Conservation (phyloP, 2,329 filamentous ascomycete species). For the Neopestalotiopsis sp. region DNA sequence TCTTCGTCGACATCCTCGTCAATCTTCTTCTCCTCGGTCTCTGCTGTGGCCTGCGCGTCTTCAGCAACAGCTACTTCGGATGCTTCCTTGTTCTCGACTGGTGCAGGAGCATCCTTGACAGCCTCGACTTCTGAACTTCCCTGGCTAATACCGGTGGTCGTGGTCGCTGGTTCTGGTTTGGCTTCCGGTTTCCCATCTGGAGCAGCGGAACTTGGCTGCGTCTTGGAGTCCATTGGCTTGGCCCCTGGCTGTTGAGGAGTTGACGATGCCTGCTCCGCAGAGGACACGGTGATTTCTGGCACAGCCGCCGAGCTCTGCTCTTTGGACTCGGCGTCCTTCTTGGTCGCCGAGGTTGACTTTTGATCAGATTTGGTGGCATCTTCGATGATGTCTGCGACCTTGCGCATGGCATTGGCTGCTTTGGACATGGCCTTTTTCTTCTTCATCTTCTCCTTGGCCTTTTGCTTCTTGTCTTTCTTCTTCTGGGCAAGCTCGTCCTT, state of each 20-base stretch:
- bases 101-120: slow-evolving; percentile 37
- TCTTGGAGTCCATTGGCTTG: neutral
- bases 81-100: slow-evolving; percentile 28
- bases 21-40: slow-evolving; percentile 23
- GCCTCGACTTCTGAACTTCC: neutral
- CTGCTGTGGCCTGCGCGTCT: slow-evolving; percentile 27
- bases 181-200: neutral
- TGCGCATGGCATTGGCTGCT: slow-evolving; percentile 43
- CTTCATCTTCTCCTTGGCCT: slow-evolving; percentile 36
- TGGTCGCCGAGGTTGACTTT: neutral
- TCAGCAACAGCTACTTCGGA: slow-evolving; percentile 19
- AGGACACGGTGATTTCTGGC: neutral
- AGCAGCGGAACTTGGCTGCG: neutral
- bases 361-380: slow-evolving; percentile 18
- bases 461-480: slow-evolving; percentile 41
- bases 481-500: slow-evolving; percentile 40
- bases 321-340: slow-evolving; percentile 7
- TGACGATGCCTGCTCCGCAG: neutral
- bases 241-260: neutral
- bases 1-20: slow-evolving; percentile 24
- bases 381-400: slow-evolving; percentile 25
- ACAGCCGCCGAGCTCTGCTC: neutral
- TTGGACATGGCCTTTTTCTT: slow-evolving; percentile 40
- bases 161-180: neutral
- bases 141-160: neutral